Base-by-base conservation (phyloP, 139 green algal genomes). In the Limnomonas spitsbergensis region DNA sequence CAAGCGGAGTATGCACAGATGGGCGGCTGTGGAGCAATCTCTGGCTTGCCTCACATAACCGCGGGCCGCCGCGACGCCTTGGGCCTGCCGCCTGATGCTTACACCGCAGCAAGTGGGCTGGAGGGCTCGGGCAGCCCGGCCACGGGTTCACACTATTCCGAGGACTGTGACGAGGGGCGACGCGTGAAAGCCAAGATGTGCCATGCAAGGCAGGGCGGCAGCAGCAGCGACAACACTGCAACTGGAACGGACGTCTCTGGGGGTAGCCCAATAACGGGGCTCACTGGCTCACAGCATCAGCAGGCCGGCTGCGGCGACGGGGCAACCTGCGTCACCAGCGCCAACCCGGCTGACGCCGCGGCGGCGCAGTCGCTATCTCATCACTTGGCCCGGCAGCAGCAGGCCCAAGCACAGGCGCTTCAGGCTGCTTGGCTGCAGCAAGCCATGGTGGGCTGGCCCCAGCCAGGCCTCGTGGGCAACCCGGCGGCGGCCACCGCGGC, bases 391-490 rank as follows among this genome's bases (percentile, higher is more conserved):
- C 7, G 7, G 6, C 42, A 54, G 42, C 7, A 6, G 42, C 42
- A 54, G 42, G 42, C 42, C 7, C 42, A 54, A 9, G 42, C 42
- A 9, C 14, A 24, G 56, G 56, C 56, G 4, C 27, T 37, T 7
- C 14, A 24, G 29, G 14, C 9, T 70, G 27, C 56, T 7, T 70
- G 56, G 56, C 56, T 70, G 56, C 56, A 70, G 56, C 56, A 70
- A 20, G 56, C 56, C 4, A 20, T 20, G 29, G 29, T 7, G 9
- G 20, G 47, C 47, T 61, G 7, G 9, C 47, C 14, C 4, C 7
- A 70, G 56, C 56, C 56, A 9, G 56, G 56, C 56, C 56, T 70
- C 4, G 7, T 70, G 24, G 9, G 4, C 7, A 9, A 24, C 4
- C 4, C 56, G 4, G 14, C 7, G 14, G 14, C 7, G 56, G 56